These are phyloP conservation scores for Lasiosphaeris hirsuta DNA, from an alignment of 495 filamentous ascomycete species.

Conservation along the genomic window DNA sequence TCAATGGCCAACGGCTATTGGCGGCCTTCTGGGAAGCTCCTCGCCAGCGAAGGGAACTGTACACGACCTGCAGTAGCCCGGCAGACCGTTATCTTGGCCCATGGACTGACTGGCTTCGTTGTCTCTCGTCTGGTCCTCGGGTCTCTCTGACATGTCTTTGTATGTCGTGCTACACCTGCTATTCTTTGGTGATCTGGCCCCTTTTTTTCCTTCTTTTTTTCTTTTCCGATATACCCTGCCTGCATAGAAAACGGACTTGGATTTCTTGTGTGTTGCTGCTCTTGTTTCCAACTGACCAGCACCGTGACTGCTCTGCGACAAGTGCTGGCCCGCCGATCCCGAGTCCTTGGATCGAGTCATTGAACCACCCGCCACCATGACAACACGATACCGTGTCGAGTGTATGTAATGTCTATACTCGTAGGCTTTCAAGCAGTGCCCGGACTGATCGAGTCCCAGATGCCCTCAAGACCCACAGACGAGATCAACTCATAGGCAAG, in stretches of 20 bases:
- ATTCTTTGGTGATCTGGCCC: too few relatives aligned
- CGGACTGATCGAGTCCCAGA: constrained; percentile 47
- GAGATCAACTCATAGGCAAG: constrained; percentile 76
- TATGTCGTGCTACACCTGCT: too few relatives aligned
- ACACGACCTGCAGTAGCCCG: too few relatives aligned
- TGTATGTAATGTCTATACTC: constrained; percentile 48
- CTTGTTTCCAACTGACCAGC: neutral
- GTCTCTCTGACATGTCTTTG: too few relatives aligned
- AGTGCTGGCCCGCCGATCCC: too few relatives aligned
- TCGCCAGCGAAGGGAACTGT: too few relatives aligned
- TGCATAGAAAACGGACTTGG: neutral
- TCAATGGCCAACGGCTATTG: constrained; percentile 15
- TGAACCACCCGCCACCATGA: constrained; percentile 59
- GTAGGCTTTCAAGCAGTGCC: neutral
- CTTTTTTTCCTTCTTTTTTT: too few relatives aligned
- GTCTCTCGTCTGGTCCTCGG: too few relatives aligned
- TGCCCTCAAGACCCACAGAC: constrained; percentile 82
- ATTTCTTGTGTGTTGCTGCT: neutral
- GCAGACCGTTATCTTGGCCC: too few relatives aligned
- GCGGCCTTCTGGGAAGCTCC: neutral
- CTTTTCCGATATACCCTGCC: too few relatives aligned
- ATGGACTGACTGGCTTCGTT: too few relatives aligned
- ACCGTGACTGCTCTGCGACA: too few relatives aligned
- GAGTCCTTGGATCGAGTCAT: neutral
- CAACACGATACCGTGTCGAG: constrained; percentile 86